Base-by-base conservation (phyloP, 768 basidiomycete species). In the Xerocomus spinulosus region DNA sequence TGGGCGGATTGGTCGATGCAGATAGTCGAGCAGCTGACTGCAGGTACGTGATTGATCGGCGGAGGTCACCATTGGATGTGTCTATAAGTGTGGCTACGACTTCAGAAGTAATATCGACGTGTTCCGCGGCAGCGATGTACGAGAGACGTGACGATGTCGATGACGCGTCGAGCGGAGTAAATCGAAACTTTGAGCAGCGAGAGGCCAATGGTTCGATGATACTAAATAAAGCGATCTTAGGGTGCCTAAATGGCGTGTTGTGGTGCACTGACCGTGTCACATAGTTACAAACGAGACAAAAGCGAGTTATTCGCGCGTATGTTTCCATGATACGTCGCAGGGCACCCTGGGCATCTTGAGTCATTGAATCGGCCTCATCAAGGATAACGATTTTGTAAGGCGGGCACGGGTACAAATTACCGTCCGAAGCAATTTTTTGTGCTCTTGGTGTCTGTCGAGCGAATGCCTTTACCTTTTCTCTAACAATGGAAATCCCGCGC, bases 311-410 rank as follows among this genome's bases (percentile, higher is more conserved):
- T 47, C 87, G 80, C 15, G 91, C 91, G 60, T 98, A 93, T n/a
- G 84, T 94, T 69, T 99, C 96, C 96, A 99, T 99, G 64, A 98
- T 98, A n/a, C 96, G 81, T 34, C 96, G 78, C 33, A 99, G 73
- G 0, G 96, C 96, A 28, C 87, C 93, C 66, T 99, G 96, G 5
- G 96, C 96, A 63, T 99, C 96, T 70, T 98, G 95, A 5, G 96
- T 99, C 96, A 99, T 99, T 5, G 92, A 95, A 67, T 99, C 96
- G 18, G 96, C 96, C 70, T 99, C 96, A 59, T 99, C 96, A 21
- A 99, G 80, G 53, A 99, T 98, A 62, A 99, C 87, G 54, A 99
- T 95, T 66, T 99, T 99, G 75, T 91, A 99, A 0, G 96, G 96
- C 13, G 96, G 96, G 64, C 90, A 95, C 36, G 94, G 95, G 62